Evolutionary conservation across 345 rosid genomes (phyloP).

Genomic region (Clausena lansium): DNA sequence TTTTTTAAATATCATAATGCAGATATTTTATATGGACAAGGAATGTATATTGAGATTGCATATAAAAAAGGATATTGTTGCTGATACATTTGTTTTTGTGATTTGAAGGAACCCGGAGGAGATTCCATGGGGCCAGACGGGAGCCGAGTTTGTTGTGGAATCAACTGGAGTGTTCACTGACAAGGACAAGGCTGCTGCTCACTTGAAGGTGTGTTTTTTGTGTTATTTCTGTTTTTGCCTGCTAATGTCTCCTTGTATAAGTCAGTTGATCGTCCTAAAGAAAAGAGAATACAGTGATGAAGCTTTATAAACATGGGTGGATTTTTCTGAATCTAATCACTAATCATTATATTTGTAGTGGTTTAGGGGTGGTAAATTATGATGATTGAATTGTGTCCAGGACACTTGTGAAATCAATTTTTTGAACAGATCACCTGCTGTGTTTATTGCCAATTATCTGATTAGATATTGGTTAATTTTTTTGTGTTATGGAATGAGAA

Average conservation of each 20-base stretch:
- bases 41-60: background rate
- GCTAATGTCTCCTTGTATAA: background rate
- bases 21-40: background rate
- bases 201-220: constrained; percentile 63
- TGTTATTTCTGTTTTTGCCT: background rate
- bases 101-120: constrained; percentile 80
- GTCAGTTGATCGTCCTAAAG: background rate
- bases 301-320: background rate
- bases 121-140: constrained; percentile 80
- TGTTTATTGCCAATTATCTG: background rate
- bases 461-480: background rate
- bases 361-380: background rate
- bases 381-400: too few species aligned
- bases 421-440: background rate
- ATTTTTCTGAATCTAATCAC: background rate
- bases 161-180: constrained; percentile 94
- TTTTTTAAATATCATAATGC: background rate
- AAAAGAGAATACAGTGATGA: background rate
- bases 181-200: constrained; percentile 95
- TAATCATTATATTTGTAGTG: background rate
- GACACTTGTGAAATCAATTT: background rate
- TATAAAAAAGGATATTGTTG: background rate
- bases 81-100: constrained; percentile 1
- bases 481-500: too few species aligned
- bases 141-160: constrained; percentile 81